These are phyloP conservation scores for Candida insectorum DNA, from an alignment of 805 yeast species.

Conservation along the genomic window DNA sequence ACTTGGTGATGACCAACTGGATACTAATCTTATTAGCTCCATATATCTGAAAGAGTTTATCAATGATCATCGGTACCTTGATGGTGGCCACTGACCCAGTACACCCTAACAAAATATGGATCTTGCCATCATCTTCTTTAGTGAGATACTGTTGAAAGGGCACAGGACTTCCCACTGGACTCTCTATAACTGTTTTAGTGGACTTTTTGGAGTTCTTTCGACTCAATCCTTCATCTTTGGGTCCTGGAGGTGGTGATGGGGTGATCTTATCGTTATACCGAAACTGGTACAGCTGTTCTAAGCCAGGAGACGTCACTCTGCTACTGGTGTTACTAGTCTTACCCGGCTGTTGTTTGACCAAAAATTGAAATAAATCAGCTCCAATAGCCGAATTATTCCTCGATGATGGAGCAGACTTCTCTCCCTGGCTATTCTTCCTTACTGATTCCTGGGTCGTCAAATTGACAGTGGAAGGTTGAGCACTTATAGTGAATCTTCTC, in stretches of 20 bases:
- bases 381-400: constrained; percentile 11
- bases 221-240: constrained; percentile 12
- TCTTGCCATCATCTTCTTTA: constrained; percentile 75
- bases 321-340: constrained; percentile 7
- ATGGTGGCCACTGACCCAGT: constrained; percentile 97
- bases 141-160: constrained; percentile 73
- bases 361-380: constrained; percentile 10
- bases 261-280: constrained; percentile 4
- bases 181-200: constrained; percentile 52
- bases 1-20: constrained; percentile 78
- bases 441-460: constrained; percentile 11
- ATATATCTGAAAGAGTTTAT: constrained; percentile 76
- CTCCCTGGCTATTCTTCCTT: constrained; percentile 1
- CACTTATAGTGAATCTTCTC: constrained; percentile 40
- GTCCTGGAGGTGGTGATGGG: constrained; percentile 19
- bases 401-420: constrained; percentile 1
- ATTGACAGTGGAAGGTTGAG: constrained; percentile 39
- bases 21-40: constrained; percentile 68
- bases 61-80: constrained; percentile 86
- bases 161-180: constrained; percentile 61
- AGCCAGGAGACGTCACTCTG: constrained; percentile 10
- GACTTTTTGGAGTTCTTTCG: constrained; percentile 25
- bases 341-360: constrained; percentile 5
- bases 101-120: constrained; percentile 86
- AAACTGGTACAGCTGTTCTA: constrained; percentile 3